Base-by-base conservation (phyloP, 352 stramenopile genomes). In the Pythium guiyangense region DNA sequence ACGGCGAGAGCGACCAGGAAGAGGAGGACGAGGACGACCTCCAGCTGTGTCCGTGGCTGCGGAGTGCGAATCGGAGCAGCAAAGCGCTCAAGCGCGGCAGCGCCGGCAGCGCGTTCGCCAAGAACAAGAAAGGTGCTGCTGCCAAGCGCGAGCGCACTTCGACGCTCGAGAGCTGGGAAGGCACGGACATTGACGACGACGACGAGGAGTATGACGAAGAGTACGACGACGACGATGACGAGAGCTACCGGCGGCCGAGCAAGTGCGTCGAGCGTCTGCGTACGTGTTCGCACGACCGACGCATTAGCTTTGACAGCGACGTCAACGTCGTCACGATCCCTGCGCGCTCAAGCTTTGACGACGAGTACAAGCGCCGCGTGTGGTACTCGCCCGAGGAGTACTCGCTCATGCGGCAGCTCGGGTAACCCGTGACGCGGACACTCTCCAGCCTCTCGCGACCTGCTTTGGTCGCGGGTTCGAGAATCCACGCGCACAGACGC, bases 381-480 rank as follows among this genome's bases (percentile, higher is more conserved):
- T 92, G 82, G 82, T 92, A 92, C 66, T 76, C 79, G 48, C 62
- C 60, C 35, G 82, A 89, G 54, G 82, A 92, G 49, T 73, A 89
- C 61, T 66, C 69, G 49, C 57, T 66, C 63, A 77, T 78, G 75
- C 66, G 78, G 54, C 55, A 84, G 42, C 57, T 77, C 66, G 52
- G 47, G 31, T 50, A 49, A 34, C 40, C 18, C 31, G 6, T 11
- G 31, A 1, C 4, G 31, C 12, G 31, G 31, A 37, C 31, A 37
- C 6, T 37, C 31, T 11, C 31, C 31, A 37, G 31, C 31, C 1
- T 11, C 4, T 37, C 31, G 31, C 31, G 31, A 37, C 4, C 6
- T 9, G 31, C 6, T 9, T 12, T 10, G 31, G 31, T 9, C 4
- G 31, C 31, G 31, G 6, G 31, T 12, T 9, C 31, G 31, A 37